A percentile compares a stretch with the other conserved stretches of the same genome.
Evolutionary conservation across 148 eudicot genomes (phyloP).

Genomic region (Vaccinium macrocarpon): DNA sequence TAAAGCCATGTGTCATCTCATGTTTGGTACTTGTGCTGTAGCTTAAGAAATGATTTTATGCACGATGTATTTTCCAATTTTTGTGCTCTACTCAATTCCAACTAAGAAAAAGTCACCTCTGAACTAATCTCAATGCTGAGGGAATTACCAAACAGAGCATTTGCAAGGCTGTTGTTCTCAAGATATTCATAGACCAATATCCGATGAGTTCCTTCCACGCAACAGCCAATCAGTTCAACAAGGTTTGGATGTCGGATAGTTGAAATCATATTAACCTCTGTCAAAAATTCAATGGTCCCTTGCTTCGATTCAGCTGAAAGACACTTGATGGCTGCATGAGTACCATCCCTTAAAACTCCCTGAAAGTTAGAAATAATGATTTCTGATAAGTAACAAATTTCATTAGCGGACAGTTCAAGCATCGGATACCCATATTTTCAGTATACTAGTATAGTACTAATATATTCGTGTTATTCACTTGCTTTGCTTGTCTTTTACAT

Average conservation of each 20-base stretch:
- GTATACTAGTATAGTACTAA: neutral
- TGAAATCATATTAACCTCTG: constrained; percentile 48
- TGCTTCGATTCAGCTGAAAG: constrained; percentile 53
- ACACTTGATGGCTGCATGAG: constrained; percentile 42
- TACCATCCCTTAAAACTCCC: constrained; percentile 51
- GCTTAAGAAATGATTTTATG: neutral
- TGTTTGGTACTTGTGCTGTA: neutral
- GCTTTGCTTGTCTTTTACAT: neutral
- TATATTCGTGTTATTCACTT: neutral
- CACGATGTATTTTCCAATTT: neutral
- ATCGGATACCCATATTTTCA: neutral
- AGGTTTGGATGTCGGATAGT: constrained; percentile 51
- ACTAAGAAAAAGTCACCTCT: neutral
- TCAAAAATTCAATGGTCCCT: constrained; percentile 42
- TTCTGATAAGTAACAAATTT: neutral
- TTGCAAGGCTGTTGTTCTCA: constrained; percentile 47
- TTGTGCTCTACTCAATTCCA: neutral
- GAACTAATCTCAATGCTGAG: neutral
- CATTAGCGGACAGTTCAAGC: neutral
- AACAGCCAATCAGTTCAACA: constrained; percentile 57
- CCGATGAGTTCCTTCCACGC: constrained; percentile 37
- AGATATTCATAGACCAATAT: constrained; percentile 52
- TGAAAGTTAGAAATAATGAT: constrained; percentile 14
- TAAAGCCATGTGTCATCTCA: neutral
- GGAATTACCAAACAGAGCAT: constrained; percentile 38